Evolutionary conservation across 2,329 filamentous ascomycete species (phyloP), one percentile per base, ranked within the genome.

Genomic region (Paecilomyces dactylethromorphus): DNA sequence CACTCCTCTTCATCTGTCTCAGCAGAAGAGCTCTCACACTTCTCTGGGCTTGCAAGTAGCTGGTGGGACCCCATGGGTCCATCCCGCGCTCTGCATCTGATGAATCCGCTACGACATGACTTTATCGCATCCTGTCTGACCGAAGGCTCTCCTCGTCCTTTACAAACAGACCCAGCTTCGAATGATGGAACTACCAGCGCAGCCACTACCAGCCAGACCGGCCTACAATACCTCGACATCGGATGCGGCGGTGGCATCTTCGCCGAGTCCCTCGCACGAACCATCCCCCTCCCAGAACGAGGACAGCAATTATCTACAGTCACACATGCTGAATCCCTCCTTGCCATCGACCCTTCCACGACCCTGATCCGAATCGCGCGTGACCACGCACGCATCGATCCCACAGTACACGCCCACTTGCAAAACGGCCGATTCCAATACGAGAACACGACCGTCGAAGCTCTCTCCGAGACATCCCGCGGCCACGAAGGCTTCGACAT

Each of bases 31-130:
- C 86, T 99, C 64, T 90, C 89, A 18, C 94, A 99, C 80, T 99
- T 99, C 84, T 92, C 92, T 70, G 86, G 87, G 63, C 90, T 99
- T 69, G 94, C 94, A 64, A 90, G 90, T 64, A 88, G 88, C 68
- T 99, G 94, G 94, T 99, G 94, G 94, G 92, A 97, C 76, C 90
- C 93, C 1, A 87, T 96, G 71, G 94, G 94, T 56, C 88, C 93
- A 6, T 97, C 92, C 3, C 87, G 93, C 45, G 86, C 97, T 59
- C 86, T 99, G 1, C 94, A 99, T 76, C 87, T 96, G 65, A 97
- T 99, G 93, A 97, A 99, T 78, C 94, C 94, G 1, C 85, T 96
- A 53, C 92, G 94, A 33, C 92, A 97, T 78, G 87, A 92, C 76
- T 97, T 97, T 77, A 94, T 97, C 73, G 82, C 82, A 22, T 77